A percentile compares a stretch with the other conserved stretches of the same genome.
Conservation (phyloP, 805 yeast species). For the Candida sphagnicola region DNA sequence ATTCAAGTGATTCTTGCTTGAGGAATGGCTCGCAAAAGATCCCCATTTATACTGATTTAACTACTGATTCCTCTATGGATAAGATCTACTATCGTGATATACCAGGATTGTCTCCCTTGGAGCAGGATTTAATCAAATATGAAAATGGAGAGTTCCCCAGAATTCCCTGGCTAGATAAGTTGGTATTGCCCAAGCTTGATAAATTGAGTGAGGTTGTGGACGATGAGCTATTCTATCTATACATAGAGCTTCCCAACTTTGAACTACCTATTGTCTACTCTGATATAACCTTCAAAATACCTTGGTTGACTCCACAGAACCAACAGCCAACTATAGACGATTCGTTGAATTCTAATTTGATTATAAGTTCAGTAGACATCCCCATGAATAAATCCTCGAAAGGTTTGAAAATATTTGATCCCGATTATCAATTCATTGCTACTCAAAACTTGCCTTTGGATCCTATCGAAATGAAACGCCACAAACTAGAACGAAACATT, state of each 20-base stretch:
- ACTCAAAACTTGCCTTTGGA: slow-evolving; percentile 34
- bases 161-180: slow-evolving; percentile 70
- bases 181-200: slow-evolving; percentile 18
- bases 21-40: slow-evolving; percentile 67
- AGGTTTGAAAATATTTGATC: slow-evolving; percentile 40
- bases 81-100: slow-evolving; percentile 17
- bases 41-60: slow-evolving; percentile 14
- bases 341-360: slow-evolving; percentile 28
- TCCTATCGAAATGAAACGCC: slow-evolving; percentile 84
- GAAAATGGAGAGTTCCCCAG: slow-evolving; percentile 63
- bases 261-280: slow-evolving; percentile 41
- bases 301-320: background rate
- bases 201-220: slow-evolving; percentile 3
- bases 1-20: slow-evolving; percentile 48
- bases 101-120: slow-evolving; percentile 32
- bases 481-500: slow-evolving; percentile 74
- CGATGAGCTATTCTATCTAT: slow-evolving; percentile 20
- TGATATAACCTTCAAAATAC: slow-evolving; percentile 22
- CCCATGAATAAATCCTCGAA: slow-evolving; percentile 12
- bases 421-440: slow-evolving; percentile 26
- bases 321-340: slow-evolving; percentile 5
- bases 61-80: slow-evolving; percentile 17
- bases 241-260: slow-evolving; percentile 40
- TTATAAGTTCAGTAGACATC: slow-evolving; percentile 31
- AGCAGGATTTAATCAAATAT: slow-evolving; percentile 53